Evolutionary conservation across 2,329 filamentous ascomycete genomes (phyloP).

Genomic region (Metarhizium rileyi): DNA sequence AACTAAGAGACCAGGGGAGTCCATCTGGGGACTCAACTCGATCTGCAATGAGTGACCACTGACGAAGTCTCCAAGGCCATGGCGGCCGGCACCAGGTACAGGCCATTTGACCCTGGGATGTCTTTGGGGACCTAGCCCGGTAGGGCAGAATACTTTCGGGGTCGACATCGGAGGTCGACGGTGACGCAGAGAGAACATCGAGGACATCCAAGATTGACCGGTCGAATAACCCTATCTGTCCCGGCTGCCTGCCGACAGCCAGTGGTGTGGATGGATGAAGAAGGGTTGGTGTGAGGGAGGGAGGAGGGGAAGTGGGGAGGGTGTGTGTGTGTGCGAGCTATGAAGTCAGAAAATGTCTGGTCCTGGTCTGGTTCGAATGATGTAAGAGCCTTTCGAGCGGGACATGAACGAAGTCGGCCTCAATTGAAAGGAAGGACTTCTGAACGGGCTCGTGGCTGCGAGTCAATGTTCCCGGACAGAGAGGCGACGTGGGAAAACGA

Average conservation of each 20-base stretch:
- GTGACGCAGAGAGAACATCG: neutral
- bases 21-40: conserved; percentile 7
- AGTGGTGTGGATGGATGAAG: neutral
- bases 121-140: neutral
- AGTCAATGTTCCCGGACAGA: no score
- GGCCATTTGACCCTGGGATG: neutral
- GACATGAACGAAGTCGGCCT: no score
- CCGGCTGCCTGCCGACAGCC: conserved; percentile 1
- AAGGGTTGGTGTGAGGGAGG: neutral
- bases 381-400: no score
- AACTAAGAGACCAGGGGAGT: neutral
- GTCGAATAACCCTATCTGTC: neutral
- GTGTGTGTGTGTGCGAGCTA: no score
- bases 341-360: no score
- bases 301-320: neutral
- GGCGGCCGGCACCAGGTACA: neutral
- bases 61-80: neutral
- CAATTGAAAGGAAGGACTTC: no score
- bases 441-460: no score
- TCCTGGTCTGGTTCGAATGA: no score
- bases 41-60: conserved; percentile 4
- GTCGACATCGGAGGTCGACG: neutral
- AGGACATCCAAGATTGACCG: no score
- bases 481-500: no score
- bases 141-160: conserved; percentile 1